Percentiles rank a stretch among this genome's conserved stretches.
Conservation (phyloP, 2,329 filamentous ascomycete species). For the Pestalotiopsis sp. region DNA sequence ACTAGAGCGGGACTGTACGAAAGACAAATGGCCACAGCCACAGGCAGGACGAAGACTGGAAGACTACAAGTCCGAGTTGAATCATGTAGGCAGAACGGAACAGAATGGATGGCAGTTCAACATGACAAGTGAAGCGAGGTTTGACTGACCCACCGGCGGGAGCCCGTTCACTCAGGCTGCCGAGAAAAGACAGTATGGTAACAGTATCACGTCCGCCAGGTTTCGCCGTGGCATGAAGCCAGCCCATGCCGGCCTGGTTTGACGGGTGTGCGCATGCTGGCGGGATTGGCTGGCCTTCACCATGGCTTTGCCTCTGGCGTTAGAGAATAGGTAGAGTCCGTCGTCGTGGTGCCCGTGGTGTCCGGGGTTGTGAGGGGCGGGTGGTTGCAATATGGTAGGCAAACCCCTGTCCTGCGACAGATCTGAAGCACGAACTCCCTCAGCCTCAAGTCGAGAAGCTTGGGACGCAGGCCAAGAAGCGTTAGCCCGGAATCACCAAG, state of each 20-base stretch:
- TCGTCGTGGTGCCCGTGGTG: conserved; percentile 4
- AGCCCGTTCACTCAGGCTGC: not conserved
- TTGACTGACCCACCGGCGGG: not conserved
- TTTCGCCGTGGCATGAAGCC: conserved; percentile 9
- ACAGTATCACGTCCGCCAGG: conserved; percentile 1
- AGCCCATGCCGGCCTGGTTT: conserved; percentile 21
- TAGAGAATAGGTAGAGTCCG: conserved; percentile 12
- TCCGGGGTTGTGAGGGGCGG: conserved; percentile 10
- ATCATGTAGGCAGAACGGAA: conserved; percentile 6
- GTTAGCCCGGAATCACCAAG: not conserved
- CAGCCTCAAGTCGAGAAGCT: conserved; percentile 14
- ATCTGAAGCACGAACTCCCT: conserved; percentile 20
- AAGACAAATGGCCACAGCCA: not conserved
- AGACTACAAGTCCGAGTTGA: conserved; percentile 4
- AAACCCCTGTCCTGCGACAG: conserved; percentile 20
- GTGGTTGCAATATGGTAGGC: conserved; percentile 10
- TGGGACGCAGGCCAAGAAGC: not conserved
- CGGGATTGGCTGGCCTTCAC: conserved; percentile 21
- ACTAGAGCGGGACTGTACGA: conserved; percentile 10
- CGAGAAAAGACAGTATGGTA: conserved; percentile 2
- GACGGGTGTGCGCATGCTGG: conserved; percentile 18
- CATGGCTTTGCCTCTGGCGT: conserved; percentile 9
- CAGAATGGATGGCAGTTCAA: not conserved
- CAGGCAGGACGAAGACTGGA: not conserved
- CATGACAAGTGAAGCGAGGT: conserved; percentile 5